These are phyloP conservation scores for Saccharum spontaneum DNA, from an alignment of 176 grass and related monocot species.

Conservation along the genomic window DNA sequence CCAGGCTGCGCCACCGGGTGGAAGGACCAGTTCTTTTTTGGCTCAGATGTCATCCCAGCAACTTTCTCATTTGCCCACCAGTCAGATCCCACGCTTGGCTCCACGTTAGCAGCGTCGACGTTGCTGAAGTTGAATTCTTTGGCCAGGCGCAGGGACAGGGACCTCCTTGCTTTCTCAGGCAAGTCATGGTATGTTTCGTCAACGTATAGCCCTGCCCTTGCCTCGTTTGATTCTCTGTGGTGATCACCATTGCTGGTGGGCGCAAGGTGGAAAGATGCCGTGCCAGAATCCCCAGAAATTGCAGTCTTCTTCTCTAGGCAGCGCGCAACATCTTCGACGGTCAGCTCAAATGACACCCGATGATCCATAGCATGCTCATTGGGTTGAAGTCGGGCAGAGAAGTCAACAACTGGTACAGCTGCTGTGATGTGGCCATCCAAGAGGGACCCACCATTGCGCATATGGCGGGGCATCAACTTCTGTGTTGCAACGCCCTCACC, in stretches of 20 bases:
- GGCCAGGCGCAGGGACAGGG: slow-evolving; percentile 51
- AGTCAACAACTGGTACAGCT: slow-evolving; percentile 65
- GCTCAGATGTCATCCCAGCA: slow-evolving; percentile 42
- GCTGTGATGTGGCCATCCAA: slow-evolving; percentile 74
- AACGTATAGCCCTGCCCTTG: slow-evolving; percentile 38
- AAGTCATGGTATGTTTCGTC: slow-evolving; percentile 78
- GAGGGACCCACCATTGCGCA: slow-evolving; percentile 65
- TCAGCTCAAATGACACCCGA: slow-evolving; percentile 84
- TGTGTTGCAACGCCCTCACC: slow-evolving; percentile 61
- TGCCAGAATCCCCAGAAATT: slow-evolving; percentile 46
- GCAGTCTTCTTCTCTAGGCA: slow-evolving; percentile 82
- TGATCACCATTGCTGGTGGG: not conserved
- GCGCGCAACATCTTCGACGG: slow-evolving; percentile 79
- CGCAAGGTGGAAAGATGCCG: slow-evolving; percentile 48
- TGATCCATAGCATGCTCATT: slow-evolving; percentile 82
- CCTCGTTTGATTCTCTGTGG: slow-evolving; percentile 40
- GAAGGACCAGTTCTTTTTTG: slow-evolving; percentile 76
- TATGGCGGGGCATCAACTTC: slow-evolving; percentile 70
- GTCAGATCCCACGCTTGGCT: slow-evolving; percentile 52
- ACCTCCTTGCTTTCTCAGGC: slow-evolving; percentile 71
- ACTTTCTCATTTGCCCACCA: slow-evolving; percentile 87
- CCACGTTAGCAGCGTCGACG: slow-evolving; percentile 36
- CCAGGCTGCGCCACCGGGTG: slow-evolving; percentile 69
- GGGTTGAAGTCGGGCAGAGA: slow-evolving; percentile 48
- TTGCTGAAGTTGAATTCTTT: slow-evolving; percentile 97